These are phyloP conservation scores for Trichophyton mentagrophytes DNA, from an alignment of 2,329 filamentous ascomycete species.

Conservation along the genomic window DNA sequence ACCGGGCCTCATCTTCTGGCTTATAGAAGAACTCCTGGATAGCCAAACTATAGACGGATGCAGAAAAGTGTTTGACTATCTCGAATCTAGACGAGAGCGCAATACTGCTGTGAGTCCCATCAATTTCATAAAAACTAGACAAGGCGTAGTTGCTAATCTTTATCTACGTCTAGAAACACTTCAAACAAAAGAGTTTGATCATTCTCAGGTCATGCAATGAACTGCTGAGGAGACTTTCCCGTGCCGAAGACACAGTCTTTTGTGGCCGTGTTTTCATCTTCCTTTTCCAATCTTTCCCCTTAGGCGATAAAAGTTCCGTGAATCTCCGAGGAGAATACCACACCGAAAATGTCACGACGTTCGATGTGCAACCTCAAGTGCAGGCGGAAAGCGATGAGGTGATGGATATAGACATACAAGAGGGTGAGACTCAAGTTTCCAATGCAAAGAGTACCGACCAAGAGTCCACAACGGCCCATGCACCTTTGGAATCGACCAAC, in stretches of 20 bases:
- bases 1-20: slow-evolving; percentile 69
- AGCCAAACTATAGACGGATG: slow-evolving; percentile 91
- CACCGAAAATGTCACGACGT: slow-evolving; percentile 82
- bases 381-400: slow-evolving; percentile 33
- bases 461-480: slow-evolving; percentile 6
- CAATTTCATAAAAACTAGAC: neutral
- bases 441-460: slow-evolving; percentile 9
- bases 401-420: slow-evolving; percentile 55
- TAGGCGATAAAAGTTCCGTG: slow-evolving; percentile 93
- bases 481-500: neutral
- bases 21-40: slow-evolving; percentile 89
- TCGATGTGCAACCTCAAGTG: slow-evolving; percentile 45
- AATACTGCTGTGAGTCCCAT: slow-evolving; percentile 55
- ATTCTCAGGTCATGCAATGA: slow-evolving; percentile 94
- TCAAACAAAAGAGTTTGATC: slow-evolving; percentile 71
- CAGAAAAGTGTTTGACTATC: slow-evolving; percentile 80
- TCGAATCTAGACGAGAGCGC: slow-evolving; percentile 82
- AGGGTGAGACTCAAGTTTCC: slow-evolving; percentile 14
- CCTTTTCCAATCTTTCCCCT: slow-evolving; percentile 91
- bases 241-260: slow-evolving; percentile 92
- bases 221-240: slow-evolving; percentile 79
- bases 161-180: slow-evolving; percentile 42
- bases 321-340: slow-evolving; percentile 95
- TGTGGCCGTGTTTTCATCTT: slow-evolving; percentile 97
- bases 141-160: neutral